Evolutionary conservation across 2,329 filamentous ascomycete species (phyloP).

Genomic region (Emericellopsis atlantica): DNA sequence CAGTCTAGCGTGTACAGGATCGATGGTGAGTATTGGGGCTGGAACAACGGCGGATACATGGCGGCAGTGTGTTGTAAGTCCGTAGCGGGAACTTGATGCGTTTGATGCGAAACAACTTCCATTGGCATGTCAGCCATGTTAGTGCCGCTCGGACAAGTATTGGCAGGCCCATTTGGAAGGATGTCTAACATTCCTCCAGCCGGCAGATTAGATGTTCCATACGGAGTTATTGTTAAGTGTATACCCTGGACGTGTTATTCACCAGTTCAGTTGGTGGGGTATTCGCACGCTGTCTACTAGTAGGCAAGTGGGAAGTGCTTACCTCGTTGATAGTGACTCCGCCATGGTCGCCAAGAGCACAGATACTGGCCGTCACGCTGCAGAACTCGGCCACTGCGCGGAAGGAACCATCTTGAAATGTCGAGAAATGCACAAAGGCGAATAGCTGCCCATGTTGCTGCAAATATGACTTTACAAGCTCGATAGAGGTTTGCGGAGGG

Average conservation of each 20-base stretch:
- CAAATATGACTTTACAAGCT: constrained; percentile 20
- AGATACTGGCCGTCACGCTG: constrained; percentile 21
- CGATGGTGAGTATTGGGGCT: constrained; percentile 12
- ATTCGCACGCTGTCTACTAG: too few relatives aligned
- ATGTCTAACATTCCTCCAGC: too few relatives aligned
- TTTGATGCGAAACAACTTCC: too few relatives aligned
- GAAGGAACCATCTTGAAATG: constrained; percentile 27
- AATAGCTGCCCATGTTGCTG: constrained; percentile 36
- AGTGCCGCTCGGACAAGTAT: constrained; percentile 1
- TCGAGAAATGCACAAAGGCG: constrained; percentile 31
- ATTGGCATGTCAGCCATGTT: constrained; percentile 7
- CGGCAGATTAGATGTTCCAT: too few relatives aligned
- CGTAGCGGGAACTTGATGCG: too few relatives aligned
- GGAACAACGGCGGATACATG: constrained; percentile 20
- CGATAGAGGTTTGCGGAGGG: constrained; percentile 9
- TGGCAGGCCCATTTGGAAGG: too few relatives aligned
- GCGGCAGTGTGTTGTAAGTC: constrained; percentile 9
- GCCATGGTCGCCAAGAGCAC: too few relatives aligned
- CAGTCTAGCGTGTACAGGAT: constrained; percentile 16
- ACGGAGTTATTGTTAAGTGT: too few relatives aligned
- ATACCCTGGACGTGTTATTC: too few relatives aligned
- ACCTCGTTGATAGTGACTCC: constrained; percentile 9
- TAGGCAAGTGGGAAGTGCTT: constrained; percentile 1
- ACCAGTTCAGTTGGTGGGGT: too few relatives aligned
- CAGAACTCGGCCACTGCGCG: constrained; percentile 39